Evolutionary conservation across 75 land plant genomes (phyloP).

Genomic region (Pseudotsuga menziesii): DNA sequence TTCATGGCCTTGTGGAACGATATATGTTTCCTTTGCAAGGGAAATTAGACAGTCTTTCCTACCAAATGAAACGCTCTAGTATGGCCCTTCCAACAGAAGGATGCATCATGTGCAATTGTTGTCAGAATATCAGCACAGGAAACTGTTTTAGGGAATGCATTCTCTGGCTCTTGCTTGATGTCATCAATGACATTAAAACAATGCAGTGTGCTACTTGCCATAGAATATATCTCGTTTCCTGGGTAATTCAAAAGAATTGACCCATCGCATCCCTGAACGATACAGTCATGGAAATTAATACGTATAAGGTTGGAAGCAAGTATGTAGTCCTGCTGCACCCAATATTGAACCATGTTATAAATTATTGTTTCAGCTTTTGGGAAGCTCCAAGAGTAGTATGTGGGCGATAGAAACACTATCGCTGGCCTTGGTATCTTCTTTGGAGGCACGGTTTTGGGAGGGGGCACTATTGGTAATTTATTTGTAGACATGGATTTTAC

Average conservation of each 20-base stretch:
- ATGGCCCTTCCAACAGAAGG: conserved; percentile 12
- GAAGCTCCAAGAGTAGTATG: conserved; percentile 24
- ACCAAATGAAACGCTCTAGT: conserved; percentile 14
- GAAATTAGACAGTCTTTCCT: conserved; percentile 10
- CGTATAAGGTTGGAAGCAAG: conserved; percentile 49
- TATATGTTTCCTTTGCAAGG: not conserved
- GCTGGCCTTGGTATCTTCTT: no score
- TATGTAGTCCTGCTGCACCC: conserved; percentile 36
- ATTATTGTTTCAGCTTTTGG: conserved; percentile 52
- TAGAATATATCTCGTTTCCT: no score
- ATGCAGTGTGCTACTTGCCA: conserved; percentile 1
- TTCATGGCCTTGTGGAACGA: not conserved
- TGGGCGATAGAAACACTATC: not conserved
- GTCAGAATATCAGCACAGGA: conserved; percentile 29
- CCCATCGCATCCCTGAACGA: no score
- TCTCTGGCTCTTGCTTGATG: conserved; percentile 12
- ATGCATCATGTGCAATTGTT: conserved; percentile 17
- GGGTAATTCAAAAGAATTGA: no score
- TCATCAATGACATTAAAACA: conserved; percentile 19
- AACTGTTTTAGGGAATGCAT: conserved; percentile 12
- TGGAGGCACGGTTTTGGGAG: no score
- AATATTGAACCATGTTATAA: conserved; percentile 24
- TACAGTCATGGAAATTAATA: conserved; percentile 66
- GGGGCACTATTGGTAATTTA: no score
- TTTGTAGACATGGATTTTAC: no score